These are phyloP conservation scores for Aspergillus intermedius DNA, from an alignment of 2,329 filamentous ascomycete species.

Conservation along the genomic window DNA sequence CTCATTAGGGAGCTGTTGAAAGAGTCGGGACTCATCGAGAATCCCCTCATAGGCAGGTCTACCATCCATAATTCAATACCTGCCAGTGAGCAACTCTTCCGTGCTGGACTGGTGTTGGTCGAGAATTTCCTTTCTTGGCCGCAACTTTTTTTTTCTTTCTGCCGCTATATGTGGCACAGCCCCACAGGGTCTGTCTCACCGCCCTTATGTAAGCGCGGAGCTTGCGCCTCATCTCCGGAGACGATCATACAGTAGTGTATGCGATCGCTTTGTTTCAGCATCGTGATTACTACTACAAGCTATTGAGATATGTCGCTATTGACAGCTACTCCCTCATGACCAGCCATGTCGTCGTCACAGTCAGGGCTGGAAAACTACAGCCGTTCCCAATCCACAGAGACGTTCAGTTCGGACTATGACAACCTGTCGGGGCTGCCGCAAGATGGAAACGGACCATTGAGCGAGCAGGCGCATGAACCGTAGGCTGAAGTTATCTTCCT, in stretches of 20 bases:
- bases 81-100: slow-evolving; percentile 27
- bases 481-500: slow-evolving; percentile 15
- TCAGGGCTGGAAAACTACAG: slow-evolving; percentile 12
- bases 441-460: slow-evolving; percentile 19
- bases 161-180: slow-evolving; percentile 20
- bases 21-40: slow-evolving; percentile 45
- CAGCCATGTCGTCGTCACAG: slow-evolving; percentile 21
- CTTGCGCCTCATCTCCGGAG: slow-evolving; percentile 22
- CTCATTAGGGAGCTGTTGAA: slow-evolving; percentile 62
- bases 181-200: slow-evolving; percentile 22
- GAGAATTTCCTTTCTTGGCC: slow-evolving; percentile 10
- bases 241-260: background rate
- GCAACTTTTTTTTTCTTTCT: slow-evolving; percentile 31
- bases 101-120: slow-evolving; percentile 21
- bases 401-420: slow-evolving; percentile 15
- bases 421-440: slow-evolving; percentile 13
- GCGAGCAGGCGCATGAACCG: slow-evolving; percentile 30
- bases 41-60: slow-evolving; percentile 43
- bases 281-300: background rate
- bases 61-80: slow-evolving; percentile 31
- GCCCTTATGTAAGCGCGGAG: slow-evolving; percentile 19
- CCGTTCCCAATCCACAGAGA: slow-evolving; percentile 9
- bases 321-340: slow-evolving; percentile 14
- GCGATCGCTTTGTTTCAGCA: slow-evolving; percentile 2
- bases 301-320: slow-evolving; percentile 12